Percentiles rank a stretch among this genome's conserved stretches.
Evolutionary conservation across 2,329 filamentous ascomycete species (phyloP).

Genomic region (Canariomyces notabilis): DNA sequence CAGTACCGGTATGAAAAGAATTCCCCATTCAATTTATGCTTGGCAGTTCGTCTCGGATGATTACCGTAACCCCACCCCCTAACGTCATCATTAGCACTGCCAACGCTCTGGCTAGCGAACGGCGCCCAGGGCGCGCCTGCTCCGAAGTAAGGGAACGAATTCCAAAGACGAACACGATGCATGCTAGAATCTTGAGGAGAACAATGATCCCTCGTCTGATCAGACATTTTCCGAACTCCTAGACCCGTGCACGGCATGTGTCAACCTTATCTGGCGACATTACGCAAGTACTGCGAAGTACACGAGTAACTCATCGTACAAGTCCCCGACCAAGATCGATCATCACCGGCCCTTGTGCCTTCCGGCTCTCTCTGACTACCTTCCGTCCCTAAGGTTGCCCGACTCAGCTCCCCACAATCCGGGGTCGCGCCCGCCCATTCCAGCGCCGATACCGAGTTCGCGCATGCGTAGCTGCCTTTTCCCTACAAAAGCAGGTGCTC

Average conservation of each 20-base stretch:
- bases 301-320: too few relatives aligned
- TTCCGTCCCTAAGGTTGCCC: not conserved
- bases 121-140: not conserved
- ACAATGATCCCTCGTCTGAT: slow-evolving; percentile 5
- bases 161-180: too few relatives aligned
- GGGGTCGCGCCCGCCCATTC: not conserved
- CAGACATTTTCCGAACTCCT: not conserved
- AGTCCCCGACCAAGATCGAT: too few relatives aligned
- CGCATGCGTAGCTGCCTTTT: not conserved
- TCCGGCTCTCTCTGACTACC: too few relatives aligned
- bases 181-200: too few relatives aligned
- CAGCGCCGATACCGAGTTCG: not conserved
- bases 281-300: too few relatives aligned
- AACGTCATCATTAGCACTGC: slow-evolving; percentile 10
- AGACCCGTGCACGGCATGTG: not conserved
- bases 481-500: not conserved
- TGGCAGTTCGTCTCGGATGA: too few relatives aligned
- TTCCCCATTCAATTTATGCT: not conserved
- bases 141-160: too few relatives aligned
- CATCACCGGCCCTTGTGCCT: too few relatives aligned
- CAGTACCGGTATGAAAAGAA: too few relatives aligned
- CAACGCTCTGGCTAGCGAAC: slow-evolving; percentile 1
- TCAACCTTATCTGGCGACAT: not conserved
- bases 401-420: not conserved
- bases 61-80: slow-evolving; percentile 6